Conservation (phyloP, 2,329 filamentous ascomycete genomes). For the Talaromyces sp. region DNA sequence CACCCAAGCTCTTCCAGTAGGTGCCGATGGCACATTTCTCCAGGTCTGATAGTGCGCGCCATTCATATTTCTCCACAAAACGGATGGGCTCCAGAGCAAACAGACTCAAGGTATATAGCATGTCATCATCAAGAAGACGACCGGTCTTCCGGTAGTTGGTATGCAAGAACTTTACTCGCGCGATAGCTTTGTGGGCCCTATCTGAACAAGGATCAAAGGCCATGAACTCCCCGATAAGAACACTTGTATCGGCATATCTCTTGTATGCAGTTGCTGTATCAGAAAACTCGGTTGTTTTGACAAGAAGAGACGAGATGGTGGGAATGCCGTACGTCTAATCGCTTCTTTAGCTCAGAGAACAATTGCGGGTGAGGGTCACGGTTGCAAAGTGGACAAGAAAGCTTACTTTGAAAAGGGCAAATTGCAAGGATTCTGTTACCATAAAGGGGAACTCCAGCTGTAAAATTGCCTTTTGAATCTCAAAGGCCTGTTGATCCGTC, state of each 20-base stretch:
- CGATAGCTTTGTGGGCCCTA: constrained; percentile 50
- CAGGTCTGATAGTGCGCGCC: constrained; percentile 63
- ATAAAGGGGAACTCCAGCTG: constrained; percentile 56
- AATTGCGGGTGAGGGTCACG: background rate
- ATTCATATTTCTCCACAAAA: constrained; percentile 65
- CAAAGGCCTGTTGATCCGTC: constrained; percentile 52
- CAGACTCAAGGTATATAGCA: constrained; percentile 62
- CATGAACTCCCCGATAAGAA: constrained; percentile 49
- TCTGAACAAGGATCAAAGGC: constrained; percentile 42
- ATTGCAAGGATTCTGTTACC: constrained; percentile 51
- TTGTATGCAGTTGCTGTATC: constrained; percentile 48
- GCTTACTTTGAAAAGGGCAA: constrained; percentile 55
- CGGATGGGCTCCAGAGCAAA: constrained; percentile 63
- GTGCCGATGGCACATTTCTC: constrained; percentile 64
- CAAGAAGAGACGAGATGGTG: constrained; percentile 49
- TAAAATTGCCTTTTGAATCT: constrained; percentile 46
- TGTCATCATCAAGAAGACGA: constrained; percentile 59
- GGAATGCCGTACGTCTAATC: constrained; percentile 55
- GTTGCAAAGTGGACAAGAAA: background rate
- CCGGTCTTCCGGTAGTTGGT: constrained; percentile 53
- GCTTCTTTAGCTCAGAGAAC: background rate
- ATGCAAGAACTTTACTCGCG: constrained; percentile 64
- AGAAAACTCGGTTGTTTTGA: constrained; percentile 49
- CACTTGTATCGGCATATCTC: constrained; percentile 51
- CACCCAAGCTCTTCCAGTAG: constrained; percentile 68